These are phyloP conservation scores for Globisporangium canariense DNA, from an alignment of 352 stramenopile genomes.

Conservation along the genomic window DNA sequence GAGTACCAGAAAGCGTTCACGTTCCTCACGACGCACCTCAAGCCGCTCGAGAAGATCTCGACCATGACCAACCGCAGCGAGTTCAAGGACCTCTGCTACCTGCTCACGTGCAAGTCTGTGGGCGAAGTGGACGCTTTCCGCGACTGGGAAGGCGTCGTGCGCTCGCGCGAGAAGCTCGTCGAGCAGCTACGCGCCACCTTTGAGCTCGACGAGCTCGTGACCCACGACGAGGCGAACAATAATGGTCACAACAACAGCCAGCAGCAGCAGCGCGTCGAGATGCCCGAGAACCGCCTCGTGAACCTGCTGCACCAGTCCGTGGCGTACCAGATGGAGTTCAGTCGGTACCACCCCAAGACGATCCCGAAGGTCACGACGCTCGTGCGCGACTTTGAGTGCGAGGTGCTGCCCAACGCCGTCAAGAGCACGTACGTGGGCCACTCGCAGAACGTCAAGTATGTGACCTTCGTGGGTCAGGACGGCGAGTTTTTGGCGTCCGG, in stretches of 20 bases:
- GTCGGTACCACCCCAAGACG: conserved; percentile 81
- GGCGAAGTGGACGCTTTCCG: conserved; percentile 79
- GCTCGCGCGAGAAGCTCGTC: conserved; percentile 80
- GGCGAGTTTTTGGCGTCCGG: conserved; percentile 80
- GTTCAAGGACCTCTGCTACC: conserved; percentile 88
- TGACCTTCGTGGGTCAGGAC: conserved; percentile 83
- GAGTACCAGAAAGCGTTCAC: conserved; percentile 90
- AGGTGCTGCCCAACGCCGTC: conserved; percentile 81
- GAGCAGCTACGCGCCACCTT: conserved; percentile 84
- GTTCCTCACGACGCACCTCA: conserved; percentile 87
- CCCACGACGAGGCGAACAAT: conserved; percentile 30
- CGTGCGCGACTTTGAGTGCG: conserved; percentile 83
- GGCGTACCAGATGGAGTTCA: conserved; percentile 90
- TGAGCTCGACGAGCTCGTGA: conserved; percentile 72
- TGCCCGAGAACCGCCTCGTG: conserved; percentile 76
- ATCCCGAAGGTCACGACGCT: conserved; percentile 83
- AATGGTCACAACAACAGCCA: conserved; percentile 2
- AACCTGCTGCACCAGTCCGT: conserved; percentile 83
- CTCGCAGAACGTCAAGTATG: conserved; percentile 87
- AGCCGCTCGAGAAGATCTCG: conserved; percentile 82
- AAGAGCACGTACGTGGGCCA: conserved; percentile 86
- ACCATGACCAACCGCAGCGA: conserved; percentile 73
- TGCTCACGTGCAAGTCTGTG: conserved; percentile 88
- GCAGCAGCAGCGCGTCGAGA: conserved; percentile 23
- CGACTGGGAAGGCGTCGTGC: conserved; percentile 77